Base-by-base conservation (phyloP, 2,329 filamentous ascomycete genomes). In the Bipolaris sorokiniana region DNA sequence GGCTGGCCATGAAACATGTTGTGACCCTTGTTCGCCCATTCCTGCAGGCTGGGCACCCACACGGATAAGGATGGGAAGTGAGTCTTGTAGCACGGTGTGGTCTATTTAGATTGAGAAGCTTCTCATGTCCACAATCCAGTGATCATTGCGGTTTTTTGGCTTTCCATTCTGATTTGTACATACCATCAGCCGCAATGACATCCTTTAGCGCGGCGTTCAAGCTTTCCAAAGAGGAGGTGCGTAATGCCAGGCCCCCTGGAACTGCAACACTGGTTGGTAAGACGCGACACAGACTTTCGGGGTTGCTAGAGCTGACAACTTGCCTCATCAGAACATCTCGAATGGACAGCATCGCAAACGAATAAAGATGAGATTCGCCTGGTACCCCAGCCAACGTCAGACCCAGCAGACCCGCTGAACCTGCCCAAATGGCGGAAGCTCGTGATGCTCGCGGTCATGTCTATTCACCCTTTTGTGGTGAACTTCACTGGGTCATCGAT, bases 341-440 rank as follows among this genome's bases (percentile, higher is more conserved):
- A 71, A 56, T 67, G 63, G 63, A 61, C 65, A 3, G 64, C 69
- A 52, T 73, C 73, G 23, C 73, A 75, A 33, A 66, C 71, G 16
- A 47, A 50, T 33, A 65, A 71, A 44, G 71, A 75, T 61, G 72
- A 78, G 47, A 68, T 76, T 33, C 74, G 77, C 18, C 68, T 75
- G 6, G 71, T 78, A 5, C 78, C 77, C 5, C 71, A 69, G 28
- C 78, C 78, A 1, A 77, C 77, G 3, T 63, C 66, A 7, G 77
- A 76, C 58, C 73, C 75, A 9, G 71, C 72, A 1, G 78, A 80
- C 48, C 77, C 78, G 2, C 61, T 80, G 22, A 79, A 79, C 41
- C 76, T 78, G 62, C 64, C 72, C 6, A 56, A 55, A 57, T 75
- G 70, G 68, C 71, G 75, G 3, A 79, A 79, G 61, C 51, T 65